phyloP scores from a whole-genome alignment of 306 rosid genomes.

The Dryas octopetala region DNA sequence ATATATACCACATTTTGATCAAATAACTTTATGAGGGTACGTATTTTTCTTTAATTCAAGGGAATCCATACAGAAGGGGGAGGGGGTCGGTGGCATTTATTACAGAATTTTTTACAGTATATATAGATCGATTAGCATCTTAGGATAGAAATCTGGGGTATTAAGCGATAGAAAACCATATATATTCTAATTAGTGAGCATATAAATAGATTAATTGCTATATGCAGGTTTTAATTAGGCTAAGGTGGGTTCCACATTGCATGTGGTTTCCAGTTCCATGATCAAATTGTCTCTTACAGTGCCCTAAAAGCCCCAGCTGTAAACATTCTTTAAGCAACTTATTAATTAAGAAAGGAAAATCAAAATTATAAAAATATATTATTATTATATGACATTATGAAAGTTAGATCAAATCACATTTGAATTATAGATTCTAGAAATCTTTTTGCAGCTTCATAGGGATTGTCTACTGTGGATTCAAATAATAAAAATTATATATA shows the following conservation, averaged over 20 bases:
- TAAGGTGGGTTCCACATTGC: conserved; percentile 40
- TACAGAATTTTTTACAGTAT: too few relatives aligned
- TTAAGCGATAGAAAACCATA: too few relatives aligned
- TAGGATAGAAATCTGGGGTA: too few relatives aligned
- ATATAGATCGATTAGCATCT: too few relatives aligned
- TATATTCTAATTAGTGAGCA: too few relatives aligned
- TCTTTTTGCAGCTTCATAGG: conserved; percentile 29
- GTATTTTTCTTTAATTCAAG: too few relatives aligned
- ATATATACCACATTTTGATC: too few relatives aligned
- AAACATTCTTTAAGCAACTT: conserved; percentile 35
- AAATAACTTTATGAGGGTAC: too few relatives aligned
- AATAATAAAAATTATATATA: neutral
- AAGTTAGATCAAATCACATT: conserved; percentile 26
- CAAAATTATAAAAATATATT: neutral
- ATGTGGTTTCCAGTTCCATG: conserved; percentile 56
- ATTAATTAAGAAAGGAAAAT: conserved; percentile 32
- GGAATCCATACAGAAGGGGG: too few relatives aligned
- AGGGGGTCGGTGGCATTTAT: too few relatives aligned
- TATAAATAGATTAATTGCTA: too few relatives aligned
- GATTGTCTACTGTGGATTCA: conserved; percentile 17
- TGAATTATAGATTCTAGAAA: conserved; percentile 27
- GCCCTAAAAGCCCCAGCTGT: conserved; percentile 52
- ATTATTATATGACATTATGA: neutral
- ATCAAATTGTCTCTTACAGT: conserved; percentile 44
- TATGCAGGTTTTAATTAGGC: neutral